Percentiles rank a stretch among this genome's conserved stretches.
These are phyloP conservation scores for Vinca minor DNA, from an alignment of 257 asterid genomes.

Conservation along the genomic window DNA sequence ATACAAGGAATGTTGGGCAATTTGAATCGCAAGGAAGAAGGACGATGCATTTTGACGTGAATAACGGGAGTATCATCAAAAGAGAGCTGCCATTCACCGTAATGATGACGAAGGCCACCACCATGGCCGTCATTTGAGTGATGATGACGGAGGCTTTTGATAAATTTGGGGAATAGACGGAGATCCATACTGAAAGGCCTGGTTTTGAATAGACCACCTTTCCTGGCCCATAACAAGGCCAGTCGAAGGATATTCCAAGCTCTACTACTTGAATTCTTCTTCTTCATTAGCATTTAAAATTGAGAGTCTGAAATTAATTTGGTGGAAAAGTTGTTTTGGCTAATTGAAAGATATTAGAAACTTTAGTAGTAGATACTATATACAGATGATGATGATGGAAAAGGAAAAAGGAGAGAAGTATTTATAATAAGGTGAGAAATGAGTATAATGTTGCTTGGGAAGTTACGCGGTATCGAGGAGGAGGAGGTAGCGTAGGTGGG, in stretches of 20 bases:
- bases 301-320: neutral
- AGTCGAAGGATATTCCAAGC: conserved; percentile 56
- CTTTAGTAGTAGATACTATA: neutral
- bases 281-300: no score
- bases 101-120: conserved; percentile 32
- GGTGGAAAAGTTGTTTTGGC: neutral
- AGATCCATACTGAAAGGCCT: conserved; percentile 27
- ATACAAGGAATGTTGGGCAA: conserved; percentile 72
- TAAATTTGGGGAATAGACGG: conserved; percentile 31
- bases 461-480: conserved; percentile 46
- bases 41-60: conserved; percentile 64
- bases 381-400: no score
- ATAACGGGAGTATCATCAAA: conserved; percentile 56
- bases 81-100: conserved; percentile 62
- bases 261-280: conserved; percentile 26
- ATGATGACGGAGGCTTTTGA: conserved; percentile 35
- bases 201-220: conserved; percentile 39
- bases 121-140: conserved; percentile 3
- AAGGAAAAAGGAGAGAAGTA: neutral
- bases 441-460: no score
- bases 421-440: neutral
- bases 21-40: conserved; percentile 59
- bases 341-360: neutral
- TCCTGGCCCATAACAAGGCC: conserved; percentile 60
- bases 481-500: no score